These are phyloP conservation scores for Botrytis aclada DNA, from an alignment of 2,329 filamentous ascomycete species.

Conservation along the genomic window DNA sequence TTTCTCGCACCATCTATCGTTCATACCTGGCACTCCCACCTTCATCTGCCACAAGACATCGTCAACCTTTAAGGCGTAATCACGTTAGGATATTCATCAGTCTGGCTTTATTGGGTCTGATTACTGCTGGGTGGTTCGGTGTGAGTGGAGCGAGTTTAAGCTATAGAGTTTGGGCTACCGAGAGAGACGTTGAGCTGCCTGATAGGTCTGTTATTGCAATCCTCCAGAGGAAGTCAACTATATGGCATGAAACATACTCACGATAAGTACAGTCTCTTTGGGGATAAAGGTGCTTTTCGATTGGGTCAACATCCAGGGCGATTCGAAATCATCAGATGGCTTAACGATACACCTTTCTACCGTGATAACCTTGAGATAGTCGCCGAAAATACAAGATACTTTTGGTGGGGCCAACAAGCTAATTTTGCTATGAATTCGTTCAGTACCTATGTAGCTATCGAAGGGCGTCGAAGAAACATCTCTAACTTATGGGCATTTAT, in stretches of 20 bases:
- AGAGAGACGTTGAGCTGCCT: conserved; percentile 42
- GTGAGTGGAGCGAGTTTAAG: conserved; percentile 46
- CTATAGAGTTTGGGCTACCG: conserved; percentile 50
- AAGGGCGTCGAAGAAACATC: conserved; percentile 57
- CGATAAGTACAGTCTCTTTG: conserved; percentile 32
- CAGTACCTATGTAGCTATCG: conserved; percentile 55
- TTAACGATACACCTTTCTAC: conserved; percentile 34
- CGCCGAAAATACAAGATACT: conserved; percentile 51
- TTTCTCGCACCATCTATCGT: conserved; percentile 30
- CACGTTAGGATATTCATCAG: conserved; percentile 42
- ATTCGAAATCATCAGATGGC: conserved; percentile 33
- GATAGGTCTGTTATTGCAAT: conserved; percentile 35
- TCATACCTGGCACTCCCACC: conserved; percentile 38
- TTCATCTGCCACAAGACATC: conserved; percentile 40
- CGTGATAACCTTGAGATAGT: conserved; percentile 49
- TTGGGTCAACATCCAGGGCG: conserved; percentile 36
- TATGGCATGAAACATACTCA: conserved; percentile 14
- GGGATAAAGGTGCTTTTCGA: conserved; percentile 35
- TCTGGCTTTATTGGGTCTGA: conserved; percentile 47
- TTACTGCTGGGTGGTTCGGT: conserved; percentile 44
- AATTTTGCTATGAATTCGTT: conserved; percentile 53
- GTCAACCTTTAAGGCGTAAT: conserved; percentile 33
- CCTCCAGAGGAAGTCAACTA: conserved; percentile 9
- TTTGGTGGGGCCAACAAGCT: conserved; percentile 62
- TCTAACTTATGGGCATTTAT: conserved; percentile 55